Percentiles rank a stretch among this genome's conserved stretches.
These are phyloP conservation scores for Leptodontidium sp. DNA, from an alignment of 2,329 filamentous ascomycete species.

Conservation along the genomic window DNA sequence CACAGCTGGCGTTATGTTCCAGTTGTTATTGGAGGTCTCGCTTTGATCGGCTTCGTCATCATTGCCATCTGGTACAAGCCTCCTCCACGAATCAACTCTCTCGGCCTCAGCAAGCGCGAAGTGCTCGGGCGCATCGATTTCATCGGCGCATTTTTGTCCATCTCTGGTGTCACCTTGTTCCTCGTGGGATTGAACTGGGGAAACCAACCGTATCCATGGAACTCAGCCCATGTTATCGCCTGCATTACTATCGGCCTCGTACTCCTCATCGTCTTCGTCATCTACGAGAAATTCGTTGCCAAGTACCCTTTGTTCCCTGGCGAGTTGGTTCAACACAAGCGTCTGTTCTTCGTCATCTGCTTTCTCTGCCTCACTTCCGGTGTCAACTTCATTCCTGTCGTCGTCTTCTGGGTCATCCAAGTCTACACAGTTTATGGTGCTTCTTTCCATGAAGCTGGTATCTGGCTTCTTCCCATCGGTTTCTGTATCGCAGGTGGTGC, in stretches of 20 bases:
- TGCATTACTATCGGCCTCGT: conserved; percentile 59
- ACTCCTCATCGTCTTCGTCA: conserved; percentile 57
- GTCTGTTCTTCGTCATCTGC: conserved; percentile 63
- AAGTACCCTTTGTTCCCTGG: conserved; percentile 55
- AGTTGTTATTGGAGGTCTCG: conserved; percentile 53
- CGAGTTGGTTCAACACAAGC: conserved; percentile 61
- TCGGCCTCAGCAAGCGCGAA: conserved; percentile 49
- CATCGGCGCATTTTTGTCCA: conserved; percentile 58
- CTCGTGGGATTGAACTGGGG: conserved; percentile 64
- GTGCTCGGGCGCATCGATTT: conserved; percentile 58
- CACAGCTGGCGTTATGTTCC: conserved; percentile 42
- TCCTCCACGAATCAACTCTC: conserved; percentile 54
- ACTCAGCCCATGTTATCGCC: conserved; percentile 60
- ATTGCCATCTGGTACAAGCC: conserved; percentile 62
- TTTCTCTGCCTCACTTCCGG: conserved; percentile 58
- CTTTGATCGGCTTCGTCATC: conserved; percentile 59
- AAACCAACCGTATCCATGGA: conserved; percentile 60
- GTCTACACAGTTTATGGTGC: conserved; percentile 72
- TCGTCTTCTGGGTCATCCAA: conserved; percentile 68
- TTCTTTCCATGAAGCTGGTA: conserved; percentile 68
- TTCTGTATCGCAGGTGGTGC: conserved; percentile 70
- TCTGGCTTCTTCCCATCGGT: conserved; percentile 70
- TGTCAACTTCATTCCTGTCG: conserved; percentile 55
- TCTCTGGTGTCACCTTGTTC: conserved; percentile 59
- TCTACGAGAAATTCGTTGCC: conserved; percentile 62